Percentiles rank a stretch among this genome's conserved stretches.
Conservation (phyloP, 2,329 filamentous ascomycete genomes). For the Lachnellula hyalina region DNA sequence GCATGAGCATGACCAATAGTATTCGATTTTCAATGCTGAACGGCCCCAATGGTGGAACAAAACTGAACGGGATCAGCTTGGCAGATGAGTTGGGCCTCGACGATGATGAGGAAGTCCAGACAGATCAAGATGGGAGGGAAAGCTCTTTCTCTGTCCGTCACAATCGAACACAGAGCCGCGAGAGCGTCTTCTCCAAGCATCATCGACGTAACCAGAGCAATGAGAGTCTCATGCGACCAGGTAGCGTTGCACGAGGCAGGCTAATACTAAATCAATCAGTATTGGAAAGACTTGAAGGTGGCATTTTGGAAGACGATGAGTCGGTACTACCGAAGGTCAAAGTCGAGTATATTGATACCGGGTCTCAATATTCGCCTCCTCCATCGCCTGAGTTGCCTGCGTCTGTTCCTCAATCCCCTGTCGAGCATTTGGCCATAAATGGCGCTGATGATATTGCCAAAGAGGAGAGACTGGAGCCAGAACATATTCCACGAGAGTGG, state of each 20-base stretch:
- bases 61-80: conserved; percentile 65
- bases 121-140: conserved; percentile 65
- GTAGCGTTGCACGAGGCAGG: conserved; percentile 49
- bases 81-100: conserved; percentile 90
- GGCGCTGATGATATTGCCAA: conserved; percentile 10
- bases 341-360: conserved; percentile 65
- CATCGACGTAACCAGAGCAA: conserved; percentile 54
- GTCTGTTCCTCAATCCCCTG: conserved; percentile 35
- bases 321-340: conserved; percentile 33
- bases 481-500: conserved; percentile 36
- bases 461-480: conserved; percentile 33
- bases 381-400: conserved; percentile 57
- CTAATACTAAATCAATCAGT: conserved; percentile 50
- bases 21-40: conserved; percentile 69
- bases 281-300: conserved; percentile 50
- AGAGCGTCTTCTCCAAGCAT: conserved; percentile 45
- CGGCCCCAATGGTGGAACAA: conserved; percentile 46
- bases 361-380: conserved; percentile 78
- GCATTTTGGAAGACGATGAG: conserved; percentile 47
- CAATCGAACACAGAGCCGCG: conserved; percentile 50
- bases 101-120: conserved; percentile 64
- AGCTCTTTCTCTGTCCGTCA: conserved; percentile 53
- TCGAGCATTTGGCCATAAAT: conserved; percentile 36
- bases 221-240: conserved; percentile 51
- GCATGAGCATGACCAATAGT: conserved; percentile 67